Base-by-base conservation (phyloP, 2,329 filamentous ascomycete species). In the Xylariales sp. region DNA sequence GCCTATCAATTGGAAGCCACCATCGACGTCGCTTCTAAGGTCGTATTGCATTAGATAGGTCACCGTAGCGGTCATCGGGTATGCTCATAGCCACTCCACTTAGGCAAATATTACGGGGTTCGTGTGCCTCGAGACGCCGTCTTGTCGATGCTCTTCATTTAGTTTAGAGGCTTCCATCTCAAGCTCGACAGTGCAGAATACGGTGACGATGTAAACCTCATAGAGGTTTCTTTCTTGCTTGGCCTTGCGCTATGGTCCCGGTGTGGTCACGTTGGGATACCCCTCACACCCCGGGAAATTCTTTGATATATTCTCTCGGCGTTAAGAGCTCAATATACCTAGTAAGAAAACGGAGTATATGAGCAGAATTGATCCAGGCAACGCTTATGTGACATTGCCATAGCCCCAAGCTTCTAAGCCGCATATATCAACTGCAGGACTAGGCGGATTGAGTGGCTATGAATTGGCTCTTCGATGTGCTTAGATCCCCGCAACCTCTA, bases 121-220 rank as follows among this genome's bases (percentile, higher is more conserved):
- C 67, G 0, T 64, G 68, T 0, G 75, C 70, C 0, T 75, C 76
- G 50, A 78, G 71, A 3, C 72, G 63, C 70, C 69, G 52, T 77
- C 9, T 36, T 9, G 50, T 23, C 57, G 48, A 46, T 78, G 74
- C 56, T 78, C 74, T 16, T 63, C 34, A 55, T 78, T 75, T 0
- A 78, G 73, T 50, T 58, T 62, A 12, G 53, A 65, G 45, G 76
- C 76, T 55, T 67, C 75, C 71, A 74, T 75, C 59, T 77, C 74
- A 48, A 75, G 73, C 14, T 70, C 63, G n/a, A 74, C 68, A 32
- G 74, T 71, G 63, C 71, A 75, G 3, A 78, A 66, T 3, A 76
- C 62, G 10, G 72, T 75, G 32, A 76, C 70, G 3, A 64, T 75
- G 59, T 76, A 77, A 18, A 67, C 68, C n/a, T 70, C 54, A n/a